Base-by-base conservation (phyloP, 2,329 filamentous ascomycete species). In the Cordyceps javanica region DNA sequence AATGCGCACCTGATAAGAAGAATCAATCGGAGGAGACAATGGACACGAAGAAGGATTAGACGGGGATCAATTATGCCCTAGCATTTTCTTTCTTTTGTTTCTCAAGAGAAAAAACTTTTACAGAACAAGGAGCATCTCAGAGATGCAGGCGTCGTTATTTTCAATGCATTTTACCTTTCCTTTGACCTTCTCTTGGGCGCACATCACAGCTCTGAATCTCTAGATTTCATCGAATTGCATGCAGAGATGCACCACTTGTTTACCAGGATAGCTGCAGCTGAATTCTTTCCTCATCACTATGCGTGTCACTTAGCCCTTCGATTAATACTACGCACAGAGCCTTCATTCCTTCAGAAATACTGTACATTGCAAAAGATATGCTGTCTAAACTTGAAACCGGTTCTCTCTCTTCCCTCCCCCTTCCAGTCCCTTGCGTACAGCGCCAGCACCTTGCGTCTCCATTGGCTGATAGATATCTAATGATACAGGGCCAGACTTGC, bases 1-100 rank as follows among this genome's bases (percentile, higher is more conserved):
- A 73, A 39, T 70, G 70, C 54, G 59, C 65, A 1, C 60, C 38
- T 56, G 23, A 16, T n/a, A 53, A 54, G 32, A 36, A 52, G 21
- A 19, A 25, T n/a, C n/a, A n/a, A n/a, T n/a, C n/a, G n/a, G n/a
- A n/a, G 19, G 13, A 3, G 23, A 45, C 11, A 21, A n/a, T 42
- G 14, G 49, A 21, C 2, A 16, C 36, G 19, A 21, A 52, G 25
- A 19, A 45, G 25, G 21, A 21, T 19, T 38, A 16, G 19, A 19
- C 8, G 7, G 6, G 26, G 10, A 53, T 25, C 42, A 11, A n/a
- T n/a, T n/a, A 28, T 16, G 11, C 8, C 6, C 19, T 19, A 19
- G 16, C 11, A 0, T 6, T 16, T 6, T 42, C 10, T 32, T 21
- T 42, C 8, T 3, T 23, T 30, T 23, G 19, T 26, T 21, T 42